phyloP scores from a whole-genome alignment of 345 rosid genomes.

The Sisymbrium altissimum region DNA sequence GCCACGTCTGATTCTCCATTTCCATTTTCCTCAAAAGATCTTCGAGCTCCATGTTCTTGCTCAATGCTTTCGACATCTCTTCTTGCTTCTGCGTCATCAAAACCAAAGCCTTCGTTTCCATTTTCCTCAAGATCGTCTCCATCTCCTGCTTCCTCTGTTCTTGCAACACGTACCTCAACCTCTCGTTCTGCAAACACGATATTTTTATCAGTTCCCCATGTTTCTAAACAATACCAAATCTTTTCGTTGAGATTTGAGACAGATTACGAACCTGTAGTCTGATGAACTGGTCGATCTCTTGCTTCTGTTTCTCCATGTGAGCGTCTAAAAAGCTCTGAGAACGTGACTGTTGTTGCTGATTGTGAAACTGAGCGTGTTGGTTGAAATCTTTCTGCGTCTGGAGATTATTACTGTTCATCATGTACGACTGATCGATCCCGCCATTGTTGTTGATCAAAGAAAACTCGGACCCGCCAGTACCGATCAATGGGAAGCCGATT shows the following conservation, averaged over 20 bases:
- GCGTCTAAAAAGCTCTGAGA: constrained; percentile 25
- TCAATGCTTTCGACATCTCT: constrained; percentile 50
- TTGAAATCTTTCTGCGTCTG: constrained; percentile 36
- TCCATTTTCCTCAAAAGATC: constrained; percentile 47
- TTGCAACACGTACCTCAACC: constrained; percentile 44
- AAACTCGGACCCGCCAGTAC: constrained; percentile 34
- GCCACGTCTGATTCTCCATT: constrained; percentile 61
- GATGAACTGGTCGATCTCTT: constrained; percentile 57
- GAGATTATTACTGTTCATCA: background rate
- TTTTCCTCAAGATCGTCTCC: constrained; percentile 34
- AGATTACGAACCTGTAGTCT: constrained; percentile 55
- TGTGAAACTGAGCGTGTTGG: constrained; percentile 36
- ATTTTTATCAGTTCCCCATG: constrained; percentile 4
- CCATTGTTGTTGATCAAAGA: constrained; percentile 43
- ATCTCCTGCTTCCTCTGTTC: constrained; percentile 57
- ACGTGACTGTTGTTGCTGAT: constrained; percentile 3
- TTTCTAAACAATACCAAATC: background rate
- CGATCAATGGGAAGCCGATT: constrained; percentile 39
- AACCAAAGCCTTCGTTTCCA: constrained; percentile 40
- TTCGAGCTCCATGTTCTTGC: constrained; percentile 55
- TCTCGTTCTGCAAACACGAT: constrained; percentile 44
- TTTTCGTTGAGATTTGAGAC: background rate
- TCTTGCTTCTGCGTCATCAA: constrained; percentile 57
- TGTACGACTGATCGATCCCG: constrained; percentile 30
- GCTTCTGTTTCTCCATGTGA: constrained; percentile 49